Conservation (phyloP, 345 rosid species). For the Mercurialis annua region DNA sequence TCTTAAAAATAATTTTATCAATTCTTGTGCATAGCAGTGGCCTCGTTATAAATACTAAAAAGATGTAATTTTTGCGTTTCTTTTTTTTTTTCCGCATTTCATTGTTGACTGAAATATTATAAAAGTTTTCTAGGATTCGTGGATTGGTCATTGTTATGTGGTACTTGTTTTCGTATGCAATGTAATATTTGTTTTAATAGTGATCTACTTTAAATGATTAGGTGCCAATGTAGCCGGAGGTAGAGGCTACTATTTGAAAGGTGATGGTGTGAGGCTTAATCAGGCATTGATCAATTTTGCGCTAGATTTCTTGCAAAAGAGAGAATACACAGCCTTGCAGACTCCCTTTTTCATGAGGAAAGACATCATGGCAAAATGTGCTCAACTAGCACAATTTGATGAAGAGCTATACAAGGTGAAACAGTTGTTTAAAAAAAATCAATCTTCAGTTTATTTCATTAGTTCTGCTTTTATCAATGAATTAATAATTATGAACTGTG, state of each 20-base stretch:
- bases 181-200: background rate
- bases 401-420: constrained; percentile 92
- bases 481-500: no score
- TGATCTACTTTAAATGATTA: constrained; percentile 23
- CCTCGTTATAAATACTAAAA: no score
- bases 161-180: background rate
- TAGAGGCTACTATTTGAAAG: constrained; percentile 84
- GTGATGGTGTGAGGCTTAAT: constrained; percentile 80
- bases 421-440: background rate
- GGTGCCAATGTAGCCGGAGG: constrained; percentile 89
- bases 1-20: no score
- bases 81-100: no score
- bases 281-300: constrained; percentile 89
- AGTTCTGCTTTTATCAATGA: no score
- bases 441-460: no score
- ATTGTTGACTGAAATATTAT: no score
- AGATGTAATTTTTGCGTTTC: no score
- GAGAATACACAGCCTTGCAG: constrained; percentile 65
- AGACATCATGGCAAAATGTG: constrained; percentile 91
- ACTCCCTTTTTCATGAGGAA: constrained; percentile 92
- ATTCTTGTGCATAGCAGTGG: no score
- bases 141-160: no score
- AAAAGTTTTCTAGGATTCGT: no score
- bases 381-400: constrained; percentile 87
- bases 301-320: constrained; percentile 64